Evolutionary conservation across 768 basidiomycete species (phyloP).

Genomic region (Xerocomus potaroensis): DNA sequence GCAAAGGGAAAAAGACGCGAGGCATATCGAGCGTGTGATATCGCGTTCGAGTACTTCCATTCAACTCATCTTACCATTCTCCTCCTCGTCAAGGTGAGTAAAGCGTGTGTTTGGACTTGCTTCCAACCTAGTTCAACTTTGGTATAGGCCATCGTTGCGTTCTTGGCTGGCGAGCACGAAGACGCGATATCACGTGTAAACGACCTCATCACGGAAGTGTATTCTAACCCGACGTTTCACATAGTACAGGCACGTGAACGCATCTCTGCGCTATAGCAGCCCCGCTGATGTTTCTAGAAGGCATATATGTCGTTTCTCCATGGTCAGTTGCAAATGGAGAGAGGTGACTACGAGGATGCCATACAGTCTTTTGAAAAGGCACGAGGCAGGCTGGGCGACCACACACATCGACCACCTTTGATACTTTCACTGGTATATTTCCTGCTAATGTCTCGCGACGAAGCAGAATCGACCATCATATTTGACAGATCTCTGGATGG

Average conservation of each 20-base stretch:
- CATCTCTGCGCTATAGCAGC: no score
- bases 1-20: not conserved
- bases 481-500: constrained; percentile 9
- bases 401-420: not conserved
- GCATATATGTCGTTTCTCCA: constrained; percentile 9
- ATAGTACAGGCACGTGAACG: not conserved
- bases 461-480: not conserved
- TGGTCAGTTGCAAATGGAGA: not conserved
- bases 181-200: constrained; percentile 1
- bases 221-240: not conserved
- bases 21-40: not conserved
- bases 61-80: not conserved
- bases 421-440: constrained; percentile 1
- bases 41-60: not conserved
- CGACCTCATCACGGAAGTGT: not conserved
- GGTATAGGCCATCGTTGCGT: not conserved
- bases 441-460: no score
- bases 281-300: not conserved
- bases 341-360: not conserved
- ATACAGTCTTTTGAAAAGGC: not conserved
- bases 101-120: not conserved
- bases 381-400: not conserved
- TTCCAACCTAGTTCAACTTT: not conserved
- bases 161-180: not conserved
- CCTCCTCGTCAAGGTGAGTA: constrained; percentile 1